Conservation (phyloP, 2,329 filamentous ascomycete species). For the Aspergillus pseudoterreus region DNA sequence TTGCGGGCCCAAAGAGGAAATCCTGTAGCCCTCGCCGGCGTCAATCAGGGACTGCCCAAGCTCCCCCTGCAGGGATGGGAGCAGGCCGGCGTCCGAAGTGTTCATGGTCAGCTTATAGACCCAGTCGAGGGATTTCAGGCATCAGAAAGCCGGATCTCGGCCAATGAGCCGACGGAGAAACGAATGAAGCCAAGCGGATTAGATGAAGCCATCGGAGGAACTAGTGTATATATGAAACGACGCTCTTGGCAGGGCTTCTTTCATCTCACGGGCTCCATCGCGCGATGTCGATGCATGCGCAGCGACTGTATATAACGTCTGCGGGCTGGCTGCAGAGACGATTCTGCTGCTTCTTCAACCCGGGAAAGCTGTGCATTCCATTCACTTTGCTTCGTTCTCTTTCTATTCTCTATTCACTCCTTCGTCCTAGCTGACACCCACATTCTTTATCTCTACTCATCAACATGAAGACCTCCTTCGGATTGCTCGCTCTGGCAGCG, state of each 20-base stretch:
- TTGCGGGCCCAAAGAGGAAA: not conserved
- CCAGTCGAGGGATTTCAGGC: not conserved
- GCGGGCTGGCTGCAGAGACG: not conserved
- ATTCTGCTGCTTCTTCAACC: not conserved
- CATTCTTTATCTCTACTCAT: conserved; percentile 5
- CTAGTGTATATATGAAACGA: conserved; percentile 6
- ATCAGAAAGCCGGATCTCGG: not conserved
- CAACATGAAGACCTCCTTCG: conserved; percentile 18
- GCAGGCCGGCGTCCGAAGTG: not conserved
- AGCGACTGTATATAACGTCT: conserved; percentile 3
- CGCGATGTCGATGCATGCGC: not conserved
- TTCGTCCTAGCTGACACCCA: conserved; percentile 3
- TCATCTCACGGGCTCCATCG: conserved; percentile 4
- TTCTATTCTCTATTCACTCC: conserved; percentile 4
- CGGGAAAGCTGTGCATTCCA: conserved; percentile 7
- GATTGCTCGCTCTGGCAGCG: conserved; percentile 23
- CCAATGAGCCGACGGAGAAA: not conserved
- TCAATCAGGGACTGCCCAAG: not conserved
- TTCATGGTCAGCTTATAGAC: not conserved
- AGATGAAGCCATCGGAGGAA: conserved; percentile 2
- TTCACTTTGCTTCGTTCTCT: conserved; percentile 5
- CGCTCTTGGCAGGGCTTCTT: conserved; percentile 9
- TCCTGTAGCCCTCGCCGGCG: not conserved
- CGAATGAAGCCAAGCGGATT: conserved; percentile 1
- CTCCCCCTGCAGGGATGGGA: not conserved